A percentile compares a stretch with the other conserved stretches of the same genome.
phyloP scores from a whole-genome alignment of 805 yeast genomes.

The Kazachstania martiniae region DNA sequence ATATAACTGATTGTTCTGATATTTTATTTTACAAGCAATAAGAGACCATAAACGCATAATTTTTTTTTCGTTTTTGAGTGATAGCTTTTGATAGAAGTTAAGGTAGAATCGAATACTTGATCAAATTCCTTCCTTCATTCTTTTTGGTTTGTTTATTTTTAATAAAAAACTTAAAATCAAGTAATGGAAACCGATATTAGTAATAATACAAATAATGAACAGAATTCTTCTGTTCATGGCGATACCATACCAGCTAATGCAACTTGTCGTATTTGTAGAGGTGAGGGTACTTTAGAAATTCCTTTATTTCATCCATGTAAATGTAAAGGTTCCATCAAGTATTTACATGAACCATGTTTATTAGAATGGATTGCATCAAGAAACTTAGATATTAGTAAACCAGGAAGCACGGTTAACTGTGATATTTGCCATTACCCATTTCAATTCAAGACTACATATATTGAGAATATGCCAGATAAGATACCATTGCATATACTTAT shows the following conservation, averaged over 20 bases:
- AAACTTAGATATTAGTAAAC: conserved; percentile 22
- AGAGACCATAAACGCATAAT: too few relatives aligned
- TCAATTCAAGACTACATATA: conserved; percentile 54
- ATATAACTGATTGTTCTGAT: too few relatives aligned
- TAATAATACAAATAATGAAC: neutral
- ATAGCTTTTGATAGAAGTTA: too few relatives aligned
- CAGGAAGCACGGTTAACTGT: conserved; percentile 51
- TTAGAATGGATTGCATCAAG: conserved; percentile 65
- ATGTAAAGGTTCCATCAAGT: conserved; percentile 88
- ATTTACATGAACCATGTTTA: conserved; percentile 86
- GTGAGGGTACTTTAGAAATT: conserved; percentile 68
- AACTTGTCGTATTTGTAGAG: conserved; percentile 87
- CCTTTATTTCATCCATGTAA: conserved; percentile 88
- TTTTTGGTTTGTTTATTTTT: too few relatives aligned
- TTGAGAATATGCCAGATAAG: conserved; percentile 49
- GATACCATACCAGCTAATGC: conserved; percentile 10
- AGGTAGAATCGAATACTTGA: too few relatives aligned
- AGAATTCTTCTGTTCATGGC: neutral
- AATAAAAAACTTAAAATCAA: too few relatives aligned
- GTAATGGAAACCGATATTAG: too few relatives aligned
- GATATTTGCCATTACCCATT: conserved; percentile 81
- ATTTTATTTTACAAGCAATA: too few relatives aligned
- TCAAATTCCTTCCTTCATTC: too few relatives aligned
- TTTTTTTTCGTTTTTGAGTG: too few relatives aligned
- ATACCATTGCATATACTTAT: conserved; percentile 47